Evolutionary conservation across 225 moss, liverwort and hornwort species (phyloP), one percentile per base, ranked within the genome.

Genomic region (Takakia lepidozioides): DNA sequence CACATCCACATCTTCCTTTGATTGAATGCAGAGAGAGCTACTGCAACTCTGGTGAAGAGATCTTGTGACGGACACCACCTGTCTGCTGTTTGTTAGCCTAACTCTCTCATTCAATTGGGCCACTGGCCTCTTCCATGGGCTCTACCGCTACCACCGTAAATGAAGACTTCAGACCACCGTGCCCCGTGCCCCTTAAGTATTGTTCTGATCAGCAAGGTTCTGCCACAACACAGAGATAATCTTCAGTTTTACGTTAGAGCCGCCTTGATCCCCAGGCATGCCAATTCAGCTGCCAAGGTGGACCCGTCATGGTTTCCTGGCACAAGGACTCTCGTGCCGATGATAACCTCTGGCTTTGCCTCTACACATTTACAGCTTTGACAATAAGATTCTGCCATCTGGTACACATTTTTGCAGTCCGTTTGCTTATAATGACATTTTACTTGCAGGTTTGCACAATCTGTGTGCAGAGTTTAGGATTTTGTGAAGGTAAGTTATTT

Each of bases 41-140:
- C 55, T 10, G 88, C 75, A 54, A 93, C 88, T 46, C 73, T 81
- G n/a, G 68, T 88, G 93, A 53, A 93, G 88, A 34, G 93, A 93
- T 11, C 88, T 88, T 58, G 86, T 64, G 23, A 93, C 67, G 61
- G 83, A 88, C 20, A 93, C 65, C 28, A 89, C 78, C 3, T 70
- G 57, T 59, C 49, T 64, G 35, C 52, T 67, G 7, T 60, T 57
- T 34, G 52, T 30, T 17, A 45, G 27, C 21, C n/a, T 42, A 44
- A 46, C 36, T 43, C 65, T 54, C n/a, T 48, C 64, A 58, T 73
- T 44, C 35, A 83, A 65, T 17, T 56, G 38, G 43, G 59, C 49
- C 20, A 68, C 83, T 44, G 81, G 88, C 88, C 57, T 40, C 43
- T 45, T 75, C 64, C 5, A 85, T 59, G 26, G 66, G 49, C 38